These are phyloP conservation scores for Zygosaccharomyces pseudobailii DNA, from an alignment of 1,139 yeast genomes.

Conservation along the genomic window DNA sequence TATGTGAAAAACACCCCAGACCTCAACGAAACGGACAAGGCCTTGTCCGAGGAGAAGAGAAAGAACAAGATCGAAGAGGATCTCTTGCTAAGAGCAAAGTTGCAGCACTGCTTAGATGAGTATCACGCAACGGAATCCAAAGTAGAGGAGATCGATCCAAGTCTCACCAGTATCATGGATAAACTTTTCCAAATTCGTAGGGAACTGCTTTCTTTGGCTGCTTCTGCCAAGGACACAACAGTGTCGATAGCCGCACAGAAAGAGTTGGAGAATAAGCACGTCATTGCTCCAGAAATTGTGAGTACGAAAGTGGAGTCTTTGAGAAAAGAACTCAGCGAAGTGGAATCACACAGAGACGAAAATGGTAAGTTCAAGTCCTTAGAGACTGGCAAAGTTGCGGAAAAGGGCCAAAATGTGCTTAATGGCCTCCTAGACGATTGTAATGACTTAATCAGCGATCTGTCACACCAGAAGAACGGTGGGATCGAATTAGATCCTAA, in stretches of 20 bases:
- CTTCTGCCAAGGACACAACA: constrained; percentile 30
- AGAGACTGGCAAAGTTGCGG: constrained; percentile 34
- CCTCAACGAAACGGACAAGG: constrained; percentile 6
- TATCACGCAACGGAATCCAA: constrained; percentile 49
- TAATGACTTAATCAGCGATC: constrained; percentile 65
- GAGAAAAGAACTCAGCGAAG: constrained; percentile 37
- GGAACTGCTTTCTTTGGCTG: constrained; percentile 46
- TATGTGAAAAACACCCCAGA: constrained; percentile 20
- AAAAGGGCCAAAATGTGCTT: constrained; percentile 56
- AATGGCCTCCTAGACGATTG: constrained; percentile 81
- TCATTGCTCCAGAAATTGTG: constrained; percentile 22
- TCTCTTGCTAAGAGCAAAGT: constrained; percentile 51
- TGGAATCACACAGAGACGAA: constrained; percentile 42
- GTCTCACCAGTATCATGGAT: constrained; percentile 48
- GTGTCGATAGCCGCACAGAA: constrained; percentile 6
- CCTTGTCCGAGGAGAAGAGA: constrained; percentile 21
- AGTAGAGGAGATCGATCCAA: constrained; percentile 53
- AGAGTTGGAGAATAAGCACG: constrained; percentile 10
- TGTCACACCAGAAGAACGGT: constrained; percentile 52
- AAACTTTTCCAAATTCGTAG: constrained; percentile 52
- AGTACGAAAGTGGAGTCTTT: constrained; percentile 34
- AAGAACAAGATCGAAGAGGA: constrained; percentile 50
- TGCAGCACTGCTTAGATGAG: constrained; percentile 52
- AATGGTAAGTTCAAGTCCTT: constrained; percentile 44
- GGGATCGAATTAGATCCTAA: constrained; percentile 45